Evolutionary conservation across 2,329 filamentous ascomycete genomes (phyloP), one percentile per base, ranked within the genome.

Genomic region (Colletotrichum caudatum): DNA sequence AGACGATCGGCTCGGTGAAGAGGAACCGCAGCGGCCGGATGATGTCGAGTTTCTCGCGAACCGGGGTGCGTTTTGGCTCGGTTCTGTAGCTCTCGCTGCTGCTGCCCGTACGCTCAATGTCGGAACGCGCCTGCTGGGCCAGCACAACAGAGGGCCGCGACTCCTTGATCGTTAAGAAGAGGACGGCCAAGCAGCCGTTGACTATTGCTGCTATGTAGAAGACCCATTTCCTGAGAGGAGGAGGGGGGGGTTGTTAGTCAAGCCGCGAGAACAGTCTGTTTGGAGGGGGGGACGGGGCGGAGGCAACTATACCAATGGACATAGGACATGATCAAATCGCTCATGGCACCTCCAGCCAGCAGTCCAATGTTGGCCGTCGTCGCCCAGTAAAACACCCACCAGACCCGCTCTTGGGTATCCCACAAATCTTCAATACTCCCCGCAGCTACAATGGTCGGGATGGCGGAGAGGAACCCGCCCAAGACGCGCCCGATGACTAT

Each of bases 351-450:
- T 1, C 67, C 64, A 6, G 57, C 23, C n/a, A 70, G 14, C 26
- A 70, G 44, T 7, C 46, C 67, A 1, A 70, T n/a, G 20, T 70
- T 70, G 48, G 63, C 67, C 11, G 57, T 18, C 33, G 62, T 5
- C 0, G 67, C 48, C 67, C 67, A 70, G 16, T 26, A 51, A 33
- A 66, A 70, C 0, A 70, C 16, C 63, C 67, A 66, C 67, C 67
- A 70, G 20, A 70, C 57, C 14, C 67, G 14, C 0, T 57, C 56
- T 8, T 67, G 37, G 1, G 67, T 57, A 26, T 70, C 67, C 67
- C 67, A 70, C 33, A 70, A 20, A 23, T 70, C 67, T 35, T 70
- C 67, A 7, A 70, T 70, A 14, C 67, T 70, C 0, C 67, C 67
- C 2, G 57, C 54, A 20, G 67, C 56, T 8, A 70, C 48, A 7